Evolutionary conservation across 768 basidiomycete genomes (phyloP), one percentile per base, ranked within the genome.

Genomic region (Suillus hirtellus): DNA sequence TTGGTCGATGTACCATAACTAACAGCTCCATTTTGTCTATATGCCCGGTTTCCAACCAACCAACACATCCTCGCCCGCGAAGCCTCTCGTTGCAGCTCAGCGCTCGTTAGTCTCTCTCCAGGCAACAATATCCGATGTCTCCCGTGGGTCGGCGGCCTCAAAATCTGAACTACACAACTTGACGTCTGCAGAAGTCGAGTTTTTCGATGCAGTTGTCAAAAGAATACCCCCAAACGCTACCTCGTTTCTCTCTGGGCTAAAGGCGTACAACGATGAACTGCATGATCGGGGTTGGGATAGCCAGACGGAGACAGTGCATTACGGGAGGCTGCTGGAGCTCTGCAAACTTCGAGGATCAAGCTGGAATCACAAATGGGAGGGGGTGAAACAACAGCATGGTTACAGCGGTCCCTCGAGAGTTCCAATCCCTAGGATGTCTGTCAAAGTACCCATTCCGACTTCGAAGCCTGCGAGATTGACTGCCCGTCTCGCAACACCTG

Each of bases 311-410:
- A 90, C 91, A 11, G 79, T 88, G 4, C 92, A 89, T 70, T 96
- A 95, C 72, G 86, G 87, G 21, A 90, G 92, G 72, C 75, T 96
- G 37, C 76, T 96, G 64, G 93, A 95, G 73, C 79, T 96, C 3
- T 91, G 91, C 53, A 92, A 90, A 47, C 71, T 95, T 68, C 90
- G 87, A 75, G 94, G 91, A 11, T 80, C 79, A 62, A 89, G 84
- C 70, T 96, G 93, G 93, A 84, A 81, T 37, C 89, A 86, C 37
- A 93, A 93, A 74, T 96, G 94, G 94, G 78, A 78, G 40, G 79
- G 79, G 66, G 86, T 91, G 60, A 94, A 89, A 77, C 71, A 71
- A 40, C 84, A 86, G 66, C 72, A 85, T 66, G 80, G 78, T 14
- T 80, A 82, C 65, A 76, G 68, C 34, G 65, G 64, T 27, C 59